Conservation (phyloP, 2,329 filamentous ascomycete genomes). For the Coniochaeta pulveracea region DNA sequence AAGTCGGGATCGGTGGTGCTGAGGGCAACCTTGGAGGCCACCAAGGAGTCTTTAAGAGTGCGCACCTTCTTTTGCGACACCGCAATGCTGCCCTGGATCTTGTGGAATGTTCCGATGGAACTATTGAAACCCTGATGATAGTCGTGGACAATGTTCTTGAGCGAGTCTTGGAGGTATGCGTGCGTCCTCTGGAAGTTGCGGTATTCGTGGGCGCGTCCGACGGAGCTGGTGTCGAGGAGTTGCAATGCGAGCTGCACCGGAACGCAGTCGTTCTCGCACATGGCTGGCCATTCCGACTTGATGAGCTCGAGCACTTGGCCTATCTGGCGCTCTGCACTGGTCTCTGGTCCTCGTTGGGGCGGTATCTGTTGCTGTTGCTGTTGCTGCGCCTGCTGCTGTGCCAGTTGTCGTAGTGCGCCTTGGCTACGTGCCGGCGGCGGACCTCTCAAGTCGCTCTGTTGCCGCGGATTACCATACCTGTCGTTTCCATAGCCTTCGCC, state of each 20-base stretch:
- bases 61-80: conserved; percentile 79
- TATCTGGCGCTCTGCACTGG: conserved; percentile 45
- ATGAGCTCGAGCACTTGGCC: conserved; percentile 68
- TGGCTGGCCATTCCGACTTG: conserved; percentile 79
- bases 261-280: conserved; percentile 80
- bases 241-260: conserved; percentile 93
- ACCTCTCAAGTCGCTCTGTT: not conserved
- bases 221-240: conserved; percentile 84
- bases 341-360: conserved; percentile 18
- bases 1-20: conserved; percentile 82
- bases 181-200: conserved; percentile 75
- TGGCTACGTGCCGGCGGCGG: conserved; percentile 7
- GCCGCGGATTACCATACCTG: conserved; percentile 20
- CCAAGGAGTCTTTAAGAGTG: conserved; percentile 70
- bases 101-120: conserved; percentile 97
- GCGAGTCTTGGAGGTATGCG: conserved; percentile 76
- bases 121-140: conserved; percentile 99
- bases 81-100: conserved; percentile 90
- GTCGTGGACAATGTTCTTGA: conserved; percentile 94
- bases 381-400: conserved; percentile 4
- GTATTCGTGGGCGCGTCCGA: conserved; percentile 84
- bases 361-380: conserved; percentile 10
- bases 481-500: conserved; percentile 33
- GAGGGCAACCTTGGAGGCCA: conserved; percentile 68
- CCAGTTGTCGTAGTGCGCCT: conserved; percentile 6